Evolutionary conservation across 192 early-diverging fungal species (phyloP), one percentile per base, ranked within the genome.

Genomic region (Geranomyces variabilis): DNA sequence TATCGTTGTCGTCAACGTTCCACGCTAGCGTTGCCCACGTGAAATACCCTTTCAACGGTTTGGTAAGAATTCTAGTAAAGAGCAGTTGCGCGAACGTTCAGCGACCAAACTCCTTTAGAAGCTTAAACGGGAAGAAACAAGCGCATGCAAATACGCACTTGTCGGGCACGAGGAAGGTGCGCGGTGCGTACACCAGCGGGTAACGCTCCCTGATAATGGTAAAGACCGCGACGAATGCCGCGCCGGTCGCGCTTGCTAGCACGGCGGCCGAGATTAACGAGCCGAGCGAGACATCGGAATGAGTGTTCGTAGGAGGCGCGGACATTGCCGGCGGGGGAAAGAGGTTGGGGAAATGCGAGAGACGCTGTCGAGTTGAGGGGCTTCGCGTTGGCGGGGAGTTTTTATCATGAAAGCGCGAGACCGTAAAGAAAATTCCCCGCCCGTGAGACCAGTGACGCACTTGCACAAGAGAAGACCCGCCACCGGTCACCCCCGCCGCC

Each of bases 101-200:
- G 28, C 36, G 36, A 9, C 29, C n/a, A n/a, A n/a, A 28, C 47
- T 19, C 26, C 0, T 4, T 19, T 55, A 15, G 1, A 53, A 17
- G 14, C 22, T 22, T 15, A 22, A 17, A 22, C 21, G 8, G 36
- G 31, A 17, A 43, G 63, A 33, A 19, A 30, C 1, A 45, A n/a
- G n/a, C n/a, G n/a, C n/a, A 9, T 28, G 58, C 58, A 29, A 60
- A 30, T n/a, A 19, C 28, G 19, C 51, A 72, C 70, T 55, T 64
- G 55, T 66, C 64, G 13, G 48, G 33, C 24, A 74, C 71, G 17
- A 74, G 56, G 44, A 67, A 74, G 12, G 64, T 67, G 3, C 71
- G n/a, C 7, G 71, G 71, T 26, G 71, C 71, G 57, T 67, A 74
- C 41, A 74, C 34, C 26, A 67, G 63, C 30, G 71, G 71, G 29